These are phyloP conservation scores for Conidiobolus incongruus DNA, from an alignment of 371 early-diverging fungal species.

Conservation along the genomic window DNA sequence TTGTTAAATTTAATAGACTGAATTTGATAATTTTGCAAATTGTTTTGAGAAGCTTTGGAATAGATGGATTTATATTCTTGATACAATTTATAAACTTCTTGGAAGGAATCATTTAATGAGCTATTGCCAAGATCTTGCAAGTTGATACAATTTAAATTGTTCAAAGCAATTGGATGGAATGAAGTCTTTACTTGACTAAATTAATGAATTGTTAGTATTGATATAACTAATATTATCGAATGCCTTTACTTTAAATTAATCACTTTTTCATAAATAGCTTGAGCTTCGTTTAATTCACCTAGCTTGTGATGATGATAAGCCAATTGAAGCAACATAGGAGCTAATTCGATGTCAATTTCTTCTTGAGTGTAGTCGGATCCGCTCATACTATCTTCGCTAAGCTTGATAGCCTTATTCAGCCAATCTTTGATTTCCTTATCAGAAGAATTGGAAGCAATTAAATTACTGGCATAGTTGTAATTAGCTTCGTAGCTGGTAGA, in stretches of 20 bases:
- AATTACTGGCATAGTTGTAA: neutral
- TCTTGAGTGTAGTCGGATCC: neutral
- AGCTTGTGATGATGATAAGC: neutral
- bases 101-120: no score
- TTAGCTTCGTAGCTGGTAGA: neutral
- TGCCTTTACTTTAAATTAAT: neutral
- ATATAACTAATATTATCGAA: no score
- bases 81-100: no score
- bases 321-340: constrained; percentile 1
- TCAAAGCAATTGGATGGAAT: no score
- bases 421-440: neutral
- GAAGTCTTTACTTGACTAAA: no score
- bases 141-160: no score
- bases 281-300: neutral
- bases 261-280: neutral
- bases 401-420: neutral
- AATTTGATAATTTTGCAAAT: no score
- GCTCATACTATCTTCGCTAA: neutral
- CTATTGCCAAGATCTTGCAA: no score
- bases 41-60: no score
- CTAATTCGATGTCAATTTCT: constrained; percentile 1
- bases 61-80: no score
- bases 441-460: neutral
- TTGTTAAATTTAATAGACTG: no score
- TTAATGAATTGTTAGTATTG: no score